phyloP scores from a whole-genome alignment of 1,284 basidiomycete species.

The Melampsora larici-populina region DNA sequence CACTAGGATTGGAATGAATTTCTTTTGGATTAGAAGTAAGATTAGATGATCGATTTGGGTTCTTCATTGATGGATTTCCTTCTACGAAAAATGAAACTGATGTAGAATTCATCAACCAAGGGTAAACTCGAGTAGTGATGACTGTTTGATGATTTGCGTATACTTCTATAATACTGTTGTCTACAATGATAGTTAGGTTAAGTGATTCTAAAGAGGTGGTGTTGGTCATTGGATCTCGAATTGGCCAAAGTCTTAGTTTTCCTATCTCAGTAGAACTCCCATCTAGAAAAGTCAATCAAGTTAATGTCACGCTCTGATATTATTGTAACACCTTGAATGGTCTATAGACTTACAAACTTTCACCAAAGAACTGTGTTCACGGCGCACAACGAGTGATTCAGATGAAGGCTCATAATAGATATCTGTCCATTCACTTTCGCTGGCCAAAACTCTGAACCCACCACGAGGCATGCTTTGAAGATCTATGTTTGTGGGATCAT shows the following conservation, averaged over 20 bases:
- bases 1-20: neutral
- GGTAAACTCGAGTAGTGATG: conserved; percentile 52
- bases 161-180: conserved; percentile 52
- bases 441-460: conserved; percentile 47
- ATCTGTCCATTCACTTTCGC: conserved; percentile 48
- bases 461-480: conserved; percentile 15
- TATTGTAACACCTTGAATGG: too few relatives aligned
- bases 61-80: neutral
- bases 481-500: neutral
- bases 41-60: conserved; percentile 12
- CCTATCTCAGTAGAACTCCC: conserved; percentile 45
- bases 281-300: conserved; percentile 24
- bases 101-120: conserved; percentile 29
- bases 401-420: conserved; percentile 45
- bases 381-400: conserved; percentile 45
- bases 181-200: conserved; percentile 49
- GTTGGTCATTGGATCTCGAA: conserved; percentile 10
- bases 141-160: conserved; percentile 52
- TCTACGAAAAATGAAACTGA: conserved; percentile 10
- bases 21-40: neutral
- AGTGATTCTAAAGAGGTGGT: conserved; percentile 42
- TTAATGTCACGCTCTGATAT: neutral
- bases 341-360: conserved; percentile 44
- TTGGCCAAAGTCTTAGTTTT: conserved; percentile 48
- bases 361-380: conserved; percentile 45